Base-by-base conservation (phyloP, 352 stramenopile species). In the Bremia lactucae region DNA sequence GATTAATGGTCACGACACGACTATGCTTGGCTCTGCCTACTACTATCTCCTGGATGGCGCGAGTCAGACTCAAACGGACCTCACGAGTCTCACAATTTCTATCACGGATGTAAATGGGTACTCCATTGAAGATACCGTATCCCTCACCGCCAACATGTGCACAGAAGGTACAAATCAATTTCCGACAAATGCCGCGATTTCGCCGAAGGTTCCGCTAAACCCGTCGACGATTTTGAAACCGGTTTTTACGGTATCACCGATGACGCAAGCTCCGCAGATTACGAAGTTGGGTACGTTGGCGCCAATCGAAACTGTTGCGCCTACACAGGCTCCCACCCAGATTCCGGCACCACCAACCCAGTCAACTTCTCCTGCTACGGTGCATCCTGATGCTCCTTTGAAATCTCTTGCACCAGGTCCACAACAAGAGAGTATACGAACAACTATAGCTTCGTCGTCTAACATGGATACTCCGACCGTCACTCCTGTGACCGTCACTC, bases 11-110 rank as follows among this genome's bases (percentile, higher is more conserved):
- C 47, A 46, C 10, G n/a, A 50, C 6, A 81, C 68, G 11, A 79
- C 54, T 3, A 86, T 86, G 66, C 38, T 88, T 16, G 60, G 63
- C 39, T 71, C 68, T 14, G 76, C 72, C 6, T 87, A 77, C 49
- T 87, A 85, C 55, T 87, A 75, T 52, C 42, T 79, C 15, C 43
- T 69, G 31, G 60, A n/a, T n/a, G n/a, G n/a, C n/a, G 46, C 46
- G 3, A 55, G 57, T 43, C 20, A 62, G 35, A 47, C 44, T 16
- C 57, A 66, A 16, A 57, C 59, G 21, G 55, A 76, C 25, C 38
- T 80, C 1, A 48, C 33, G 3, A 51, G 42, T 15, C 31, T 80
- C 0, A 57, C 50, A 7, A 62, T 87, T 21, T 48, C 64, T 3
- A 52, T 80, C 34, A 87, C 70, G 31, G 78, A 74, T 42, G 48